Evolutionary conservation across 306 rosid genomes (phyloP).

Genomic region (Styphnolobium japonicum): DNA sequence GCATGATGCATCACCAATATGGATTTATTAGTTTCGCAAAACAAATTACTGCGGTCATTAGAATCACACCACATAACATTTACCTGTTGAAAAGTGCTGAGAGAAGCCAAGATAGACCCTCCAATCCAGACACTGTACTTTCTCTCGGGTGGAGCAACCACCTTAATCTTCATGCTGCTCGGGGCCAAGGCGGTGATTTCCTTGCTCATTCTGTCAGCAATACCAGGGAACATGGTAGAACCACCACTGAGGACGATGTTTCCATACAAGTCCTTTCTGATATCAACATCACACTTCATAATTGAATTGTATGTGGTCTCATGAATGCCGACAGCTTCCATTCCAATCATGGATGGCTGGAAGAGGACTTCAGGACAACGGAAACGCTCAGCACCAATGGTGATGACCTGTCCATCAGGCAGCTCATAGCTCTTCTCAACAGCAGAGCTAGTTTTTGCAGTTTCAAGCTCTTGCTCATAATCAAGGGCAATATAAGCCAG

Average conservation of each 20-base stretch:
- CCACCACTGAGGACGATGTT: conserved; percentile 93
- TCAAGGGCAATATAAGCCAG: conserved; percentile 77
- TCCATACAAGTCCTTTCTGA: conserved; percentile 87
- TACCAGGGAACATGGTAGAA: conserved; percentile 85
- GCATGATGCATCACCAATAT: background rate
- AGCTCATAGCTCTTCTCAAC: conserved; percentile 86
- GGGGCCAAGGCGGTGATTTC: conserved; percentile 89
- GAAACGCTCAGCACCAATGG: conserved; percentile 89
- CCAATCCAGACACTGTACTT: conserved; percentile 94
- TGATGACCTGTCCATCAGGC: conserved; percentile 89
- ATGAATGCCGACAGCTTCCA: conserved; percentile 88
- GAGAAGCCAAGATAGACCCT: conserved; percentile 93
- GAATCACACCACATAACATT: background rate
- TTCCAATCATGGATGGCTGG: conserved; percentile 93
- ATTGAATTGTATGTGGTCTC: conserved; percentile 87
- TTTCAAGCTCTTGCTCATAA: conserved; percentile 87
- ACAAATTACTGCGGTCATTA: background rate
- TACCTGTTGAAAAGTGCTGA: conserved; percentile 94
- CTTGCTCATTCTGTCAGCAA: conserved; percentile 93
- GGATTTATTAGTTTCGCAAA: background rate
- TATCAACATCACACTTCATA: conserved; percentile 91
- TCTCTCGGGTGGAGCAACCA: conserved; percentile 92
- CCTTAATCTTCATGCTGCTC: conserved; percentile 92
- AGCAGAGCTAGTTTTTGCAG: conserved; percentile 69
- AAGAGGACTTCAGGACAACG: conserved; percentile 91